These are phyloP conservation scores for Cadophora luteo-olivacea DNA, from an alignment of 2,329 filamentous ascomycete species.

Conservation along the genomic window DNA sequence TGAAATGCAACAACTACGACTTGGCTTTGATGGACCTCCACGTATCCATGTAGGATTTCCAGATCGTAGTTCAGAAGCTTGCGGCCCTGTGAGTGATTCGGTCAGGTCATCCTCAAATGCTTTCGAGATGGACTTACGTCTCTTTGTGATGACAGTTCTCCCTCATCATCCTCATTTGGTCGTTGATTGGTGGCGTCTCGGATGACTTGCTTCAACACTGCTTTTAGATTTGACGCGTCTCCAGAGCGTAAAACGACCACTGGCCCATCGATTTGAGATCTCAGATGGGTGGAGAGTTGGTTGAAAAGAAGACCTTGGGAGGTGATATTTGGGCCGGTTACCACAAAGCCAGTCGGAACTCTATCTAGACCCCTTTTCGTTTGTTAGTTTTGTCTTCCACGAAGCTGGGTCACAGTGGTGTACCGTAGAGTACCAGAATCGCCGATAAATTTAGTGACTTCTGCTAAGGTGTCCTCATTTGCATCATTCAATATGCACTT, in stretches of 20 bases:
- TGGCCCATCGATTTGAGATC: conserved; percentile 54
- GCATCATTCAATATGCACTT: conserved; percentile 64
- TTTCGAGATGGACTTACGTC: conserved; percentile 50
- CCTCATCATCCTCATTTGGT: conserved; percentile 58
- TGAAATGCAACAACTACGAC: conserved; percentile 77
- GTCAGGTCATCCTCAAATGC: conserved; percentile 1
- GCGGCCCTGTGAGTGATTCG: conserved; percentile 54
- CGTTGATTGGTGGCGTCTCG: conserved; percentile 63
- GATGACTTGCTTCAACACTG: conserved; percentile 75
- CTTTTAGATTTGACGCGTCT: conserved; percentile 77
- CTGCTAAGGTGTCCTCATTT: conserved; percentile 64
- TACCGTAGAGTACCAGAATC: conserved; percentile 43
- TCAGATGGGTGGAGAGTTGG: conserved; percentile 67
- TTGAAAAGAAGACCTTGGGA: conserved; percentile 77
- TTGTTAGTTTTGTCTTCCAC: conserved; percentile 14
- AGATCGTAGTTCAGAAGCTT: conserved; percentile 81
- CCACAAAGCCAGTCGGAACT: conserved; percentile 71
- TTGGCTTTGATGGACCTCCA: conserved; percentile 57
- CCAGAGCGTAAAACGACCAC: conserved; percentile 73
- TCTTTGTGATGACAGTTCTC: conserved; percentile 52
- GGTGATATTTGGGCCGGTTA: conserved; percentile 80
- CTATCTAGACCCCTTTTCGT: conserved; percentile 29
- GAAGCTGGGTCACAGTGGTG: conserved; percentile 1
- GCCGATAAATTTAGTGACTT: conserved; percentile 63
- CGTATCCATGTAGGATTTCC: conserved; percentile 69